Base-by-base conservation (phyloP, 192 early-diverging fungal genomes). In the Podila horticola region DNA sequence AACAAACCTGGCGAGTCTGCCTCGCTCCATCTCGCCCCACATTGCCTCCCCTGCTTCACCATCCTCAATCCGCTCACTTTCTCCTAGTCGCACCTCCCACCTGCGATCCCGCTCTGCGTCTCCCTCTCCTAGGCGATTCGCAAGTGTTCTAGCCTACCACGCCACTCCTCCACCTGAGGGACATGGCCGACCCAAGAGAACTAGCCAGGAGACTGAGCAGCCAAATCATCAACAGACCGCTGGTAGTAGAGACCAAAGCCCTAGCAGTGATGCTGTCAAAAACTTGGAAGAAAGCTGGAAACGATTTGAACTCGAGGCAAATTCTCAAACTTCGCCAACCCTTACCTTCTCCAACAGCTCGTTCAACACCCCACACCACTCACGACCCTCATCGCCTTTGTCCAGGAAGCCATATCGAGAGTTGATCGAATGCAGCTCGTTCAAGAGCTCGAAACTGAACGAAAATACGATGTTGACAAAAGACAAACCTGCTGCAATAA, bases 131-230 rank as follows among this genome's bases (percentile, higher is more conserved):
- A 58, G 70, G 24, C 24, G 75, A 30, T 79, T 79, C n/a, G 75
- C 75, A 17, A 72, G 69, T 50, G 75, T 79, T 12, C 75, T 79
- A 28, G 75, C 75, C 38, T 79, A 72, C 62, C 58, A 79, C 30
- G 49, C 75, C 2, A 45, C 64, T 9, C 69, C 64, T 62, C 66
- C 74, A 48, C 50, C 60, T 5, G 73, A 63, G 0, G 50, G 52
- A 2, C 22, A 62, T 50, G 48, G 48, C 30, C 55, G 58, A 59
- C 36, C 34, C 41, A 45, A 22, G 13, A 52, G 24, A 19, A 19
- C 26, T 24, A 11, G 60, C 48, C 30, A 38, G 24, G 61, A 66
- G 29, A 15, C 60, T 12, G 58, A 66, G 3, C 45, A 62, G 12
- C 72, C 49, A 45, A 38, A 62, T 26, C 62, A 51, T 26, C 62